Conservation (phyloP, 768 basidiomycete species). For the Naganishia kalamii region DNA sequence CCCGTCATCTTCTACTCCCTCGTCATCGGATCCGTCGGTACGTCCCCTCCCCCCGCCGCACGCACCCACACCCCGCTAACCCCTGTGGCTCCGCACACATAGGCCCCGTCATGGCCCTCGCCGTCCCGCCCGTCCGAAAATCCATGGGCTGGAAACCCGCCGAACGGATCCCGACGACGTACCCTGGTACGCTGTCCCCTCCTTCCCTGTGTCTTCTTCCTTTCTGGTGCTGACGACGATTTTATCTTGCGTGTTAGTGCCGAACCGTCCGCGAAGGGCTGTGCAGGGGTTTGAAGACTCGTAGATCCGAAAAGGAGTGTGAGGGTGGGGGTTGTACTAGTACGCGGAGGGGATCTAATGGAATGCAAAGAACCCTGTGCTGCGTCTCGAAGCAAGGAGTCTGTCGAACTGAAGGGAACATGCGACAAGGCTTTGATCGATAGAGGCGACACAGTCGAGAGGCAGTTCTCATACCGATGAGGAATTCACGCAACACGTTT, state of each 20-base stretch:
- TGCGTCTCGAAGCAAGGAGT: too few relatives aligned
- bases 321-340: not conserved
- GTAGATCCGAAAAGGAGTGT: not conserved
- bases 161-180: slow-evolving; percentile 64
- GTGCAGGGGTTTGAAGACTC: not conserved
- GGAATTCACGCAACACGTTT: too few relatives aligned
- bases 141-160: slow-evolving; percentile 65
- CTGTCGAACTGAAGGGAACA: too few relatives aligned
- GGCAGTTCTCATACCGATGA: too few relatives aligned
- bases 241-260: not conserved
- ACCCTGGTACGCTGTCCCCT: slow-evolving; percentile 59
- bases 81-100: slow-evolving; percentile 28
- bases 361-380: too few relatives aligned
- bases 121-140: slow-evolving; percentile 72
- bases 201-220: not conserved
- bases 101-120: slow-evolving; percentile 67
- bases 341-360: not conserved
- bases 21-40: slow-evolving; percentile 57
- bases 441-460: too few relatives aligned
- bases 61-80: not conserved
- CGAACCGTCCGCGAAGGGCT: not conserved
- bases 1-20: slow-evolving; percentile 86
- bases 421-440: too few relatives aligned
- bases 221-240: not conserved
- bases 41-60: slow-evolving; percentile 3